phyloP scores from a whole-genome alignment of 495 filamentous ascomycete species.

The Alectoria sarmentosa region DNA sequence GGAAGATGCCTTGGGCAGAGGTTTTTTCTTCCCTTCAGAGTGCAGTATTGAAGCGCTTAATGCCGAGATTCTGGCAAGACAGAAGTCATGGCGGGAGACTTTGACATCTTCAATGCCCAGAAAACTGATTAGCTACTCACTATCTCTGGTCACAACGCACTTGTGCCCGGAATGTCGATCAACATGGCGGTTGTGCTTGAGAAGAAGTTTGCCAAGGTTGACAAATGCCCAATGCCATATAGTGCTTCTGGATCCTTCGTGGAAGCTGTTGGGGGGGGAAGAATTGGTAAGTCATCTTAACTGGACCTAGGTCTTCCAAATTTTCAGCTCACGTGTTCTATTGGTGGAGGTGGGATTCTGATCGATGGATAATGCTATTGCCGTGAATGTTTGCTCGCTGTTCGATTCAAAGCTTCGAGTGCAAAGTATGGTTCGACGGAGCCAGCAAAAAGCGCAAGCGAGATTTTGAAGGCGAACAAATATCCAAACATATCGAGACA shows the following conservation, averaged over 20 bases:
- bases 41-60: constrained; percentile 21
- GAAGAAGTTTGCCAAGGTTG: constrained; percentile 11
- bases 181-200: constrained; percentile 19
- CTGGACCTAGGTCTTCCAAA: background rate
- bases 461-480: background rate
- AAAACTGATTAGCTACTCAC: constrained; percentile 19
- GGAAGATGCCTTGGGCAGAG: constrained; percentile 26
- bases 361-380: background rate
- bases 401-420: constrained; percentile 4
- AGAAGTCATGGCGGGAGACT: constrained; percentile 18
- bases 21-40: constrained; percentile 25
- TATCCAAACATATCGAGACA: background rate
- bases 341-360: too few relatives aligned
- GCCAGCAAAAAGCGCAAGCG: constrained; percentile 10
- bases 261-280: background rate
- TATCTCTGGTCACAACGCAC: background rate
- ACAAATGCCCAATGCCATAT: constrained; percentile 12
- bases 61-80: constrained; percentile 19
- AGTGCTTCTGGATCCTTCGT: background rate
- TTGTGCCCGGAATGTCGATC: constrained; percentile 20
- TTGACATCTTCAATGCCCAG: constrained; percentile 24
- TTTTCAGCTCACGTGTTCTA: too few relatives aligned
- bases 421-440: constrained; percentile 6
- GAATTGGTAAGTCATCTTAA: constrained; percentile 8
- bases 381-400: background rate